These are phyloP conservation scores for Neurospora sp. DNA, from an alignment of 495 filamentous ascomycete genomes.

Conservation along the genomic window DNA sequence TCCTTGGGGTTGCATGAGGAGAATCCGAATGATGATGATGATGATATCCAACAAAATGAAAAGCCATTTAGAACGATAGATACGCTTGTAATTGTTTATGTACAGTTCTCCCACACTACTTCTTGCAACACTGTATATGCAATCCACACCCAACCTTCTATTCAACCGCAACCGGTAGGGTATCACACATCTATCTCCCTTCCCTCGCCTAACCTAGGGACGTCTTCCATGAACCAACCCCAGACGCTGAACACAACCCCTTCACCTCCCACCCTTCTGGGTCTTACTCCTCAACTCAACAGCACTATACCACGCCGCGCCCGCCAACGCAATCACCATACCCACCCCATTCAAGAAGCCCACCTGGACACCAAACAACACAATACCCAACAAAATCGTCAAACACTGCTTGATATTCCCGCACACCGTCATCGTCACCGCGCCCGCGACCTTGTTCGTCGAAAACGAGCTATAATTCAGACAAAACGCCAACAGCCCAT, in stretches of 20 bases:
- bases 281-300: slow-evolving; percentile 25
- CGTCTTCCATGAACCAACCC: not conserved
- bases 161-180: not conserved
- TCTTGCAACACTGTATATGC: not conserved
- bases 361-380: slow-evolving; percentile 40
- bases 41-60: not conserved
- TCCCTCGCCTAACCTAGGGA: not conserved
- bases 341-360: slow-evolving; percentile 35
- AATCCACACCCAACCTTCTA: not conserved
- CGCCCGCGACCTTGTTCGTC: slow-evolving; percentile 46
- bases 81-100: not conserved
- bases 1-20: not conserved
- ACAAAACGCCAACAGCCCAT: slow-evolving; percentile 41
- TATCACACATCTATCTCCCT: not conserved
- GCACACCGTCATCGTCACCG: slow-evolving; percentile 46
- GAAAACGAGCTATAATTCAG: slow-evolving; percentile 46
- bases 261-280: not conserved
- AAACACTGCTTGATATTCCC: slow-evolving; percentile 50
- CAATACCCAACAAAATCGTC: slow-evolving; percentile 43
- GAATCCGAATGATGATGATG: not conserved
- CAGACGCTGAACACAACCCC: not conserved
- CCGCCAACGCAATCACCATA: slow-evolving; percentile 33
- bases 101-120: not conserved
- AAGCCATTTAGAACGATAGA: not conserved
- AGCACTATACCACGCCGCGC: slow-evolving; percentile 37